Conservation (phyloP, 495 filamentous ascomycete genomes). For the Aspergillus sclerotioniger region DNA sequence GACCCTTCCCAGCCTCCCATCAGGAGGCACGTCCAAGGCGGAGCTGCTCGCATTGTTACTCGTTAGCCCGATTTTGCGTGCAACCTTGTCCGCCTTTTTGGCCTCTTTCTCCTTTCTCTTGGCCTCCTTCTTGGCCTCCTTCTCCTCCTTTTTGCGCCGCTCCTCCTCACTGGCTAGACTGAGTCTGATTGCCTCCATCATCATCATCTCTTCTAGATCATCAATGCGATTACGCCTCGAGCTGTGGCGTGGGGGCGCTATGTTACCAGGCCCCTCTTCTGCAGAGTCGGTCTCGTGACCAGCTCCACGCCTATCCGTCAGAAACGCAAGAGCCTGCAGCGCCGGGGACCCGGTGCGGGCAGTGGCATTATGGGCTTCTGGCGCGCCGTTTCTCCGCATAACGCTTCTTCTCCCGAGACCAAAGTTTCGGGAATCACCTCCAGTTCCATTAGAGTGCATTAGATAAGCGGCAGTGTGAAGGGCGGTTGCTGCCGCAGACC, state of each 20-base stretch:
- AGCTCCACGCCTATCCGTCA: conserved; percentile 45
- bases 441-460: conserved; percentile 62
- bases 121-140: conserved; percentile 73
- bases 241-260: conserved; percentile 52
- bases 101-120: conserved; percentile 83
- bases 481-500: conserved; percentile 91
- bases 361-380: conserved; percentile 28
- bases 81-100: conserved; percentile 70
- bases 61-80: conserved; percentile 53
- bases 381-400: conserved; percentile 38
- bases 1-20: conserved; percentile 26
- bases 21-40: conserved; percentile 33
- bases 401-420: conserved; percentile 49
- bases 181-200: conserved; percentile 90
- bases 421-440: conserved; percentile 46
- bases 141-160: conserved; percentile 74
- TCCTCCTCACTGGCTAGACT: conserved; percentile 91
- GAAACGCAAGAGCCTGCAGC: conserved; percentile 49
- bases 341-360: conserved; percentile 45
- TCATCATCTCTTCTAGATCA: conserved; percentile 96
- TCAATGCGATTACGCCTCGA: conserved; percentile 69
- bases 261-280: conserved; percentile 42
- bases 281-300: conserved; percentile 36
- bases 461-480: conserved; percentile 93
- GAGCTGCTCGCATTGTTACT: conserved; percentile 45